Conservation (phyloP, 768 basidiomycete genomes). For the Panus rudis region DNA sequence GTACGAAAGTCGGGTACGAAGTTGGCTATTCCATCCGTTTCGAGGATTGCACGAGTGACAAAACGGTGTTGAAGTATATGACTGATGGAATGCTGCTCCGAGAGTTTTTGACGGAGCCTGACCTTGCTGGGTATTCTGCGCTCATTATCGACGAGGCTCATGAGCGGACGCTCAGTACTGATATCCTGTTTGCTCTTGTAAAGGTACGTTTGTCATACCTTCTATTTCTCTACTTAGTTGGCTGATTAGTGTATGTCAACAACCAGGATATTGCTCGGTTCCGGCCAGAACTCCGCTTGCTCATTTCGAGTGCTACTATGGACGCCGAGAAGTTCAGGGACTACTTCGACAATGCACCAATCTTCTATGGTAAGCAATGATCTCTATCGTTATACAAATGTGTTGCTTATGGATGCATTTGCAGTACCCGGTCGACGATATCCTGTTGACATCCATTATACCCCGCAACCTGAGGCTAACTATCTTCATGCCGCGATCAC, state of each 20-base stretch:
- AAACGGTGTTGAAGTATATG: constrained; percentile 99
- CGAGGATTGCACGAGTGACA: constrained; percentile 99
- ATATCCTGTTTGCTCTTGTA: constrained; percentile 95
- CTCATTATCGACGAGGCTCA: constrained; percentile 99
- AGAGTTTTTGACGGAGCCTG: constrained; percentile 96
- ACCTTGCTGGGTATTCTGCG: constrained; percentile 89
- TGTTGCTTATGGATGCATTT: not conserved
- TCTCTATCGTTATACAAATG: not conserved
- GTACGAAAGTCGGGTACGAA: constrained; percentile 92
- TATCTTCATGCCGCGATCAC: constrained; percentile 98
- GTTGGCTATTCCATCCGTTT: constrained; percentile 99
- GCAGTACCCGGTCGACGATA: constrained; percentile 94
- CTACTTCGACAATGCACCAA: constrained; percentile 95
- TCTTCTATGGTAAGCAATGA: constrained; percentile 70
- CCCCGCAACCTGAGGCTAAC: constrained; percentile 98
- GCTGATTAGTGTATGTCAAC: constrained; percentile 23
- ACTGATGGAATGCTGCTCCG: constrained; percentile 98
- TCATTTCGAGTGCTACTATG: constrained; percentile 96
- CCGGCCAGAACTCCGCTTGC: constrained; percentile 84
- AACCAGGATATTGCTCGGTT: constrained; percentile 98
- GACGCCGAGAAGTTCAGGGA: constrained; percentile 97
- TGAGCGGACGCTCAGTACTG: constrained; percentile 94
- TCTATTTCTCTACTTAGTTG: constrained; percentile 10
- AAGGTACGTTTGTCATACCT: constrained; percentile 72
- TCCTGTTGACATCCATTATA: constrained; percentile 98